Evolutionary conservation across 2,329 filamentous ascomycete genomes (phyloP).

Genomic region (Sordariomycetes sp.): DNA sequence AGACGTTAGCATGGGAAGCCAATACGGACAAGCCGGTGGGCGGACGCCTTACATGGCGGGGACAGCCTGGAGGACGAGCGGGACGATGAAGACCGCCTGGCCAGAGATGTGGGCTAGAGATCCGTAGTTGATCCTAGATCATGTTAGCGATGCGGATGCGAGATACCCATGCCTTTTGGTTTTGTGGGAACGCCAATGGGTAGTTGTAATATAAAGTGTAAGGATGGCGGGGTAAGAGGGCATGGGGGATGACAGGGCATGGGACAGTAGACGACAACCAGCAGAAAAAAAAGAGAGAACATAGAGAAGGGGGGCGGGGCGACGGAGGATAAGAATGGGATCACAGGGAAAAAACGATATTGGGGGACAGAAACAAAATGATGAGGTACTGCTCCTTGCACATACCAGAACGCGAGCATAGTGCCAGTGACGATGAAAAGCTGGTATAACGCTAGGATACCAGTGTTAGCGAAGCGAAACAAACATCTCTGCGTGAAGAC

Average conservation of each 20-base stretch:
- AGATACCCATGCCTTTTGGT: too few species aligned
- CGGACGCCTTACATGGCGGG: constrained; percentile 35
- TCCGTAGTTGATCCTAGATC: constrained; percentile 42
- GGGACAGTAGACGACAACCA: too few species aligned
- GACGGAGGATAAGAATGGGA: too few species aligned
- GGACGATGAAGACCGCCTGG: constrained; percentile 42
- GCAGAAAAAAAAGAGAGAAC: too few species aligned
- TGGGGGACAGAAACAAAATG: too few species aligned
- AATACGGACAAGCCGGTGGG: background rate
- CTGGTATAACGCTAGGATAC: constrained; percentile 28
- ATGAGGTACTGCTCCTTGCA: background rate
- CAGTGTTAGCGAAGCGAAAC: background rate
- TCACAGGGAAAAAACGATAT: too few species aligned
- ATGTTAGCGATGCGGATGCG: constrained; percentile 13
- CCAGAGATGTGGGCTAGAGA: constrained; percentile 30
- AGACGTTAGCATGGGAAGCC: background rate
- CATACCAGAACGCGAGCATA: constrained; percentile 26
- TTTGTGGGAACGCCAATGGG: too few species aligned
- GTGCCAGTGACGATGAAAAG: constrained; percentile 31
- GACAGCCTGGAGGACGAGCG: constrained; percentile 50
- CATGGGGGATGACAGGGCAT: too few species aligned
- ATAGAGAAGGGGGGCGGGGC: too few species aligned
- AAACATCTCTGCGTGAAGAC: background rate
- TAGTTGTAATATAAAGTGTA: too few species aligned
- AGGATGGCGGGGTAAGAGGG: too few species aligned